Conservation (phyloP, 2,329 filamentous ascomycete genomes). For the Sclerotinia sclerotiorum region DNA sequence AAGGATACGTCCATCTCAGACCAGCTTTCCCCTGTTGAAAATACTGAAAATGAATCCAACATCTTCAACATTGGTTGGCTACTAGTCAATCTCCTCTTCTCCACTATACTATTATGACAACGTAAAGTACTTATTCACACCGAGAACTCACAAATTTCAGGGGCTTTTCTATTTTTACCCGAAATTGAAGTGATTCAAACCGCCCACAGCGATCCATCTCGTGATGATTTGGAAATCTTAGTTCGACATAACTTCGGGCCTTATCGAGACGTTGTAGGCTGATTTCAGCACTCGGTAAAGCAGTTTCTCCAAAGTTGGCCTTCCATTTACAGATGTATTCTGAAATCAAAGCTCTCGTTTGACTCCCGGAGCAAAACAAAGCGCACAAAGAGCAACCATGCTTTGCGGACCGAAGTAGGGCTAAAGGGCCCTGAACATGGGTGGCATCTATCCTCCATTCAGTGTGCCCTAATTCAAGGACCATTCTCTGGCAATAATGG, state of each 20-base stretch:
- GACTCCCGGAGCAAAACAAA: no score
- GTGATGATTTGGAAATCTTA: no score
- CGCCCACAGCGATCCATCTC: no score
- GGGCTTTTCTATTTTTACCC: no score
- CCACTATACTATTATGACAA: background rate
- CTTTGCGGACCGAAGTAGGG: rapidly evolving
- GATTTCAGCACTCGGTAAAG: no score
- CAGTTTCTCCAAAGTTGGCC: background rate
- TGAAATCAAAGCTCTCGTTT: background rate
- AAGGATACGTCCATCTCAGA: background rate
- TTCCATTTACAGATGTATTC: background rate
- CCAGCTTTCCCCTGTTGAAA: no score
- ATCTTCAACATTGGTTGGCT: no score
- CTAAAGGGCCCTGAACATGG: background rate
- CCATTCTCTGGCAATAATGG: background rate
- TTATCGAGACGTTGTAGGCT: no score
- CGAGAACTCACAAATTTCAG: background rate
- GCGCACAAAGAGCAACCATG: background rate
- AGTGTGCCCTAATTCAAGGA: background rate
- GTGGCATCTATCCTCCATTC: rapidly evolving
- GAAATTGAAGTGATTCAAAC: no score
- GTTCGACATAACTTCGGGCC: no score
- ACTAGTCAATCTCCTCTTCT: no score
- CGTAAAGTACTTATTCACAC: background rate
- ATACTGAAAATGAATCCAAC: no score